These are phyloP conservation scores for Phytopythium delawarense DNA, from an alignment of 352 stramenopile species.

Conservation along the genomic window DNA sequence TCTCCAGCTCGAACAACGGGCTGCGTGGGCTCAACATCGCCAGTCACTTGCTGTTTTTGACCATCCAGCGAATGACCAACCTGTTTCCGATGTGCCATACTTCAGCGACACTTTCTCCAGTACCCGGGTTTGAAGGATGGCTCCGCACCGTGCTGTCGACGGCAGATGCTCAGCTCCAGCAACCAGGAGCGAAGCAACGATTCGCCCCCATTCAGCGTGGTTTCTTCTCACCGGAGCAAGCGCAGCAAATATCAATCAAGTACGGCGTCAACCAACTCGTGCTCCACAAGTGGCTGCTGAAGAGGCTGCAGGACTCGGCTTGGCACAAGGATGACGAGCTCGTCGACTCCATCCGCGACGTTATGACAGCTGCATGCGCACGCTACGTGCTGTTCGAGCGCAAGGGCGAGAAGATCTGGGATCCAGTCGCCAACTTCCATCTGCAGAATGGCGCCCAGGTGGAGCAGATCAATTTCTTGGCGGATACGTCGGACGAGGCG, in stretches of 20 bases:
- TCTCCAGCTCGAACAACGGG: slow-evolving; percentile 74
- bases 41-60: slow-evolving; percentile 80
- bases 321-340: slow-evolving; percentile 55
- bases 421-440: slow-evolving; percentile 84
- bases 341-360: slow-evolving; percentile 37
- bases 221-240: slow-evolving; percentile 52
- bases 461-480: slow-evolving; percentile 82
- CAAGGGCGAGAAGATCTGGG: slow-evolving; percentile 72
- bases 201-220: slow-evolving; percentile 24
- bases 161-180: slow-evolving; percentile 14
- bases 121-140: slow-evolving; percentile 73
- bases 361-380: slow-evolving; percentile 56
- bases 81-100: slow-evolving; percentile 63
- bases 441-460: slow-evolving; percentile 83
- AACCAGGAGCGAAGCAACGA: slow-evolving; percentile 12
- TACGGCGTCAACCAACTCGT: slow-evolving; percentile 55
- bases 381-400: slow-evolving; percentile 81
- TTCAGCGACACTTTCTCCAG: slow-evolving; percentile 71
- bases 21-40: slow-evolving; percentile 80
- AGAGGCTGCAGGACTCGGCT: slow-evolving; percentile 35
- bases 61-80: slow-evolving; percentile 68
- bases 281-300: slow-evolving; percentile 68
- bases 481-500: slow-evolving; percentile 47
- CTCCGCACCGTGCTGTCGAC: slow-evolving; percentile 42
- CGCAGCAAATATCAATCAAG: slow-evolving; percentile 42